Base-by-base conservation (phyloP, 495 filamentous ascomycete genomes). In the Podospora pseudocomata region DNA sequence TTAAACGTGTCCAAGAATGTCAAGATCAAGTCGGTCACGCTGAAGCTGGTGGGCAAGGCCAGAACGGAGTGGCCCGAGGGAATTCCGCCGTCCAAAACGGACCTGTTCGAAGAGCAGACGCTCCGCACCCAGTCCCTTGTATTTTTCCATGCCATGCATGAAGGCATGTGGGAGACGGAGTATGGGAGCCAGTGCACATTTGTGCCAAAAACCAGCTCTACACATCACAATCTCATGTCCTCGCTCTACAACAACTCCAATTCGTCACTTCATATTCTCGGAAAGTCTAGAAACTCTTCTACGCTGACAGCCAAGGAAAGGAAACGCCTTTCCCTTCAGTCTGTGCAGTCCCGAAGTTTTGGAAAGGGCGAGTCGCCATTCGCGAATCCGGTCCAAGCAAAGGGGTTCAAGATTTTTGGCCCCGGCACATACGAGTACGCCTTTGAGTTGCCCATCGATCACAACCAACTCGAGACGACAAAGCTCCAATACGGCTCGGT, bases 21-120 rank as follows among this genome's bases (percentile, higher is more conserved):
- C 54, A 99, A 99, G 81, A 90, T 99, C 68, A 97, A 96, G 82
- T 89, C 93, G n/a, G 86, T 99, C 32, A 92, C 91, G 5, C 81
- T 99, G 61, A 91, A 89, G 71, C 94, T 99, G 72, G 85, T 88
- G 32, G 95, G 94, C 19, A 90, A 89, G 75, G 90, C 93, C 2
- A 88, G 90, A 69, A 99, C 95, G 0, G 93, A 97, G 75, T 99
- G 95, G 95, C 95, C 96, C 23, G 95, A 99, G 83, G 95, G 94
- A 39, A 97, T 99, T 23, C 96, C 95, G 5, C 96, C 95, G 1
- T 86, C 86, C 69, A 97, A 96, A 76, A 82, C 89, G 0, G 90
- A 96, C 65, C 89, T 91, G 68, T 89, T 88, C 74, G 94, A 99
- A 68, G 92, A 86, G 79, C 86, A 94, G 79, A 87, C 84, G 7